Conservation (phyloP, 2,329 filamentous ascomycete species). For the Scolecobasidium constrictum region DNA sequence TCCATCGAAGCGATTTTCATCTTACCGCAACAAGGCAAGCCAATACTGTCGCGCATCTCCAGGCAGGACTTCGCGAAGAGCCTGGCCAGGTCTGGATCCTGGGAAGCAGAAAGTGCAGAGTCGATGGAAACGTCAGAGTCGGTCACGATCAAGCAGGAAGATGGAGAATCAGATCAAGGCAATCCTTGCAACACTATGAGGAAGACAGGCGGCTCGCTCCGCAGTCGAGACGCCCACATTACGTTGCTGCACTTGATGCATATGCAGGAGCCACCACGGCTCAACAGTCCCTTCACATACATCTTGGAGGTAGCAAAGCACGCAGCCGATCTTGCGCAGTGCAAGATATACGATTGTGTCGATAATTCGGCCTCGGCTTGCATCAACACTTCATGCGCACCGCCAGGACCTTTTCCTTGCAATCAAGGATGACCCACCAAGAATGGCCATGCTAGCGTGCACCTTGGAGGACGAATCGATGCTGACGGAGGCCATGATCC, state of each 20-base stretch:
- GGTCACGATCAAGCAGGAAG: too few relatives aligned
- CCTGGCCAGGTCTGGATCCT: too few relatives aligned
- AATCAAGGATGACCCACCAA: slow-evolving; percentile 1
- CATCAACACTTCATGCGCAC: background rate
- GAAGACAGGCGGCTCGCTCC: too few relatives aligned
- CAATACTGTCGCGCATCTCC: background rate
- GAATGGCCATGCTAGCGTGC: background rate
- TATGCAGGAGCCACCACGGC: too few relatives aligned
- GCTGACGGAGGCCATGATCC: background rate
- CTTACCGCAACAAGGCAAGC: background rate
- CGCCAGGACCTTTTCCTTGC: slow-evolving; percentile 1
- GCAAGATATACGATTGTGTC: slow-evolving; percentile 1
- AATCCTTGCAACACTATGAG: too few relatives aligned
- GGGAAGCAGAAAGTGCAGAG: too few relatives aligned
- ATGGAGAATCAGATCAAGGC: too few relatives aligned
- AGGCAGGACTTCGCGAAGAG: too few relatives aligned
- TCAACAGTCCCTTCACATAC: too few relatives aligned
- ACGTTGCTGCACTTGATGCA: background rate
- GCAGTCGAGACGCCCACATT: background rate
- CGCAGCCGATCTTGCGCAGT: background rate
- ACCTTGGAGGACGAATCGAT: background rate
- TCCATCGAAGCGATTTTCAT: background rate
- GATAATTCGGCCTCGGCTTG: background rate
- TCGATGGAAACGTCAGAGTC: too few relatives aligned
- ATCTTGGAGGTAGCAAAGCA: background rate